phyloP scores from a whole-genome alignment of 1,284 basidiomycete species.

The Melampsora abietis-canadensis region DNA sequence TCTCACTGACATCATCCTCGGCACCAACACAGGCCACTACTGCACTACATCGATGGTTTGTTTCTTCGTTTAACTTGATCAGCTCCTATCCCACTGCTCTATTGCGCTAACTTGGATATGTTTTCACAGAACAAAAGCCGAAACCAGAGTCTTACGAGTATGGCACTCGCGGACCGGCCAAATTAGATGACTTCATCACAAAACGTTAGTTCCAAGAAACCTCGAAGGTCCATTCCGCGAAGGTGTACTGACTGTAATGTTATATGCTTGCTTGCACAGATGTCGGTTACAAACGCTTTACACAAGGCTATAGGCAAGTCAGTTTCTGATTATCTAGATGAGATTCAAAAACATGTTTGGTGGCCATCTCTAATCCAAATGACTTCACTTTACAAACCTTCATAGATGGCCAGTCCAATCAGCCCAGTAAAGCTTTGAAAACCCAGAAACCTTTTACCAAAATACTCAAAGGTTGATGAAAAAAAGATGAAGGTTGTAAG shows the following conservation, averaged over 20 bases:
- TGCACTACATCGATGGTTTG: slow-evolving; percentile 40
- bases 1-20: background rate
- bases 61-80: slow-evolving; percentile 1
- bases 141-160: slow-evolving; percentile 77
- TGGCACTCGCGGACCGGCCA: slow-evolving; percentile 85
- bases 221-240: background rate
- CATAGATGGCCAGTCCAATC: too few species aligned
- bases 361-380: too few species aligned
- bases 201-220: slow-evolving; percentile 7
- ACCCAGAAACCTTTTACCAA: too few species aligned
- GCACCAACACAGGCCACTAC: slow-evolving; percentile 28
- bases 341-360: too few species aligned
- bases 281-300: slow-evolving; percentile 35
- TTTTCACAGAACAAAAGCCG: slow-evolving; percentile 34
- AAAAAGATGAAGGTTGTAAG: too few species aligned
- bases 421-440: too few species aligned
- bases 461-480: too few species aligned
- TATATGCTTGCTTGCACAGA: slow-evolving; percentile 2
- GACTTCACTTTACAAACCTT: too few species aligned
- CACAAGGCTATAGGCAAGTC: slow-evolving; percentile 33
- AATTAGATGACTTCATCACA: slow-evolving; percentile 69
- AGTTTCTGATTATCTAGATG: slow-evolving; percentile 4
- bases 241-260: background rate
- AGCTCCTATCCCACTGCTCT: background rate
- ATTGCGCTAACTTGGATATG: background rate